phyloP scores from a whole-genome alignment of 2,329 filamentous ascomycete species.

The Ophiostoma pallidulum region DNA sequence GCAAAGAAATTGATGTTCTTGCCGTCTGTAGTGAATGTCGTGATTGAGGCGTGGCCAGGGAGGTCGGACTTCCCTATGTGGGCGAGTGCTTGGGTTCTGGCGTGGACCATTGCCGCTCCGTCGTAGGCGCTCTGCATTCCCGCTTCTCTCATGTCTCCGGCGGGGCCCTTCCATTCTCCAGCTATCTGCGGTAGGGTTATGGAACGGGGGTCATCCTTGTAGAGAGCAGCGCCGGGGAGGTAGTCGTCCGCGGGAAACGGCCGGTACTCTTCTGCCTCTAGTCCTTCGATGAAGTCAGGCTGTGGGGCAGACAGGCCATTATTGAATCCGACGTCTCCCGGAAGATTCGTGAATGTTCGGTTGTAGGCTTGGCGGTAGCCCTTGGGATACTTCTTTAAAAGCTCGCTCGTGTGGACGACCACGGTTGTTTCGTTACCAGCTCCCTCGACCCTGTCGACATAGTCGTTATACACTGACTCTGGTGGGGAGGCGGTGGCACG shows the following conservation, averaged over 20 bases:
- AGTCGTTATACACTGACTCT: slow-evolving; percentile 13
- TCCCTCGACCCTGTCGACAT: slow-evolving; percentile 7
- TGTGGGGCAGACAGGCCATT: slow-evolving; percentile 20
- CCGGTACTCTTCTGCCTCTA: slow-evolving; percentile 12
- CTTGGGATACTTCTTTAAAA: slow-evolving; percentile 17
- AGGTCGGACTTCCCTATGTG: slow-evolving; percentile 15
- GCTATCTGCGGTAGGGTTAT: slow-evolving; percentile 21
- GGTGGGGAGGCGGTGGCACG: slow-evolving; percentile 13
- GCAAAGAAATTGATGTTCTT: slow-evolving; percentile 19
- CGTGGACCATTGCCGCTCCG: slow-evolving; percentile 22
- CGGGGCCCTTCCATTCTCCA: slow-evolving; percentile 19
- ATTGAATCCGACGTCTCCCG: slow-evolving; percentile 22
- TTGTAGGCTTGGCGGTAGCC: slow-evolving; percentile 6
- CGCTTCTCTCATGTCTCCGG: slow-evolving; percentile 13
- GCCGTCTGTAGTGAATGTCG: slow-evolving; percentile 22
- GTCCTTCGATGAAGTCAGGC: slow-evolving; percentile 22
- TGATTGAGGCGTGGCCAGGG: slow-evolving; percentile 17
- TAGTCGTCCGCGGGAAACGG: slow-evolving; percentile 12
- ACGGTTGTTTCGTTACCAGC: slow-evolving; percentile 17
- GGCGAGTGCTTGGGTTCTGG: slow-evolving; percentile 19
- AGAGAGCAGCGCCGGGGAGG: slow-evolving; percentile 16
- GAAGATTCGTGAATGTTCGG: slow-evolving; percentile 18
- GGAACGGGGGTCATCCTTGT: slow-evolving; percentile 15
- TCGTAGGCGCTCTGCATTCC: too few species aligned
- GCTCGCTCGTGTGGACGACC: slow-evolving; percentile 9